A percentile compares a stretch with the other conserved stretches of the same genome.
Conservation (phyloP, 176 grass and related monocot species). For the Eragrostis nindensis region DNA sequence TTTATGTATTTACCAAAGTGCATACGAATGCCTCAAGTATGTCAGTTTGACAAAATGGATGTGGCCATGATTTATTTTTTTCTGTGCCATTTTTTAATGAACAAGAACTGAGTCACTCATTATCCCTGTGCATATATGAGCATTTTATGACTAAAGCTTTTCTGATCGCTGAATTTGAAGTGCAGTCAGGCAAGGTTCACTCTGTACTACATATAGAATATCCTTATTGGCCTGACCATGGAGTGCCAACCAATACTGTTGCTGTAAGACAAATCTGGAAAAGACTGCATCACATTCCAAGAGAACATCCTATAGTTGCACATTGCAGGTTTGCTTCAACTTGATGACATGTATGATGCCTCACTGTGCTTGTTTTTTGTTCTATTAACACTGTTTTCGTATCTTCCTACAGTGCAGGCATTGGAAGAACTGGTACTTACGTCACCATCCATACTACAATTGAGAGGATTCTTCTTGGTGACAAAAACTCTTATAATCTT, state of each 20-base stretch:
- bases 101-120: background rate
- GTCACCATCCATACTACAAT: slow-evolving; percentile 76
- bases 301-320: slow-evolving; percentile 64
- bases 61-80: background rate
- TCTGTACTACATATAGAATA: slow-evolving; percentile 80
- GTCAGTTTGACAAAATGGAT: background rate
- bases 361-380: background rate
- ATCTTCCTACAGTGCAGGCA: slow-evolving; percentile 80
- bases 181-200: slow-evolving; percentile 66
- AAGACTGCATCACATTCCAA: slow-evolving; percentile 56
- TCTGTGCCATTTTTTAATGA: background rate
- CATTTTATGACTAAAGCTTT: background rate
- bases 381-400: slow-evolving; percentile 34
- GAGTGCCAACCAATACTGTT: slow-evolving; percentile 60
- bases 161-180: slow-evolving; percentile 28
- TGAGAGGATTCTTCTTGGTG: slow-evolving; percentile 87
- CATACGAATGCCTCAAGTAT: background rate
- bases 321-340: slow-evolving; percentile 87
- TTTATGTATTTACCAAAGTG: background rate
- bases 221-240: slow-evolving; percentile 85
- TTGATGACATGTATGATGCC: slow-evolving; percentile 25
- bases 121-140: background rate
- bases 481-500: slow-evolving; percentile 66
- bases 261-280: slow-evolving; percentile 78
- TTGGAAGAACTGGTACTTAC: slow-evolving; percentile 92